phyloP scores from a whole-genome alignment of 306 rosid species.

The Cicer pinnatifidum region DNA sequence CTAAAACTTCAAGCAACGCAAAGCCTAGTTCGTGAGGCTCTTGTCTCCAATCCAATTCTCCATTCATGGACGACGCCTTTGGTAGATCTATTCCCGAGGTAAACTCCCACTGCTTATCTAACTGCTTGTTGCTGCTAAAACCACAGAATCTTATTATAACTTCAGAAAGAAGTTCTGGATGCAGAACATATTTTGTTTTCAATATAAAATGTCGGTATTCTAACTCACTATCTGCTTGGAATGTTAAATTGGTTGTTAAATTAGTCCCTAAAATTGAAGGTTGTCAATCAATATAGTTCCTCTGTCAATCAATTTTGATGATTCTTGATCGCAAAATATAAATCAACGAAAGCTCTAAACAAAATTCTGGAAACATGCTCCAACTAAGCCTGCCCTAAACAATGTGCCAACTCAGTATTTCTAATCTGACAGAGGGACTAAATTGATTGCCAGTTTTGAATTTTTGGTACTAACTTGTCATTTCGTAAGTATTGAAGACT shows the following conservation, averaged over 20 bases:
- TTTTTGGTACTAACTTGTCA: background rate
- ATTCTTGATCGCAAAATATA: background rate
- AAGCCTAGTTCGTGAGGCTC: constrained; percentile 8
- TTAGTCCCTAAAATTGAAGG: background rate
- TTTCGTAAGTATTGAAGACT: constrained; percentile 1
- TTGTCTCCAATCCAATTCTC: constrained; percentile 49
- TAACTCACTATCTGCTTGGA: constrained; percentile 14
- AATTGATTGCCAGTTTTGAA: background rate
- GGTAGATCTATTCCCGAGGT: constrained; percentile 91
- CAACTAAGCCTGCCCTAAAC: background rate
- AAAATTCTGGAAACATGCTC: background rate
- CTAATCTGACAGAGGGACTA: background rate
- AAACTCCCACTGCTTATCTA: constrained; percentile 28
- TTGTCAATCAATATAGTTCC: background rate
- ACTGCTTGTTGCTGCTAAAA: constrained; percentile 3
- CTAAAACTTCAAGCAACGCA: constrained; percentile 28
- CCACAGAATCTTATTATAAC: constrained; percentile 2
- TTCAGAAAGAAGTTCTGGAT: constrained; percentile 28
- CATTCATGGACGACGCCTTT: constrained; percentile 85
- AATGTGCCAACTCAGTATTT: background rate
- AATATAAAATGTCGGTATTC: background rate
- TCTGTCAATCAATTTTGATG: background rate
- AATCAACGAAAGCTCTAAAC: background rate
- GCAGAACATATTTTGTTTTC: background rate
- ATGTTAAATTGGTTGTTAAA: constrained; percentile 29